These are phyloP conservation scores for Dryadomyces sulphureus DNA, from an alignment of 2,329 filamentous ascomycete genomes.

Conservation along the genomic window DNA sequence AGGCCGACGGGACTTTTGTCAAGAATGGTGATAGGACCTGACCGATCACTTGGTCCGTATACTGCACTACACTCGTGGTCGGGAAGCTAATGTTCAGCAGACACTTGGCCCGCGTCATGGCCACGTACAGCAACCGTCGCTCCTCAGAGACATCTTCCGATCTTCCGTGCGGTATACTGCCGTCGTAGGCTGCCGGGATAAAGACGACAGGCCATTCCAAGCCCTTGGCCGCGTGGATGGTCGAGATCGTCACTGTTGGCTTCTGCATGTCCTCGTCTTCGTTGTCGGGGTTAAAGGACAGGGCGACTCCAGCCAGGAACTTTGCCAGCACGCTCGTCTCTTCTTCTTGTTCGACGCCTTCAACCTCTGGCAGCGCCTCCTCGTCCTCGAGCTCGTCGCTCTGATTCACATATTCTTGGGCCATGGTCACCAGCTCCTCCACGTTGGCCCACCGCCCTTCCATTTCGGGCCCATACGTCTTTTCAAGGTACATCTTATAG, in stretches of 20 bases:
- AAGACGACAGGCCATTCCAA: constrained; percentile 95
- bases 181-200: constrained; percentile 76
- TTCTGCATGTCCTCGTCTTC: constrained; percentile 40
- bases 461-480: constrained; percentile 56
- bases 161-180: constrained; percentile 77
- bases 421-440: constrained; percentile 71
- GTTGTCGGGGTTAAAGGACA: constrained; percentile 67
- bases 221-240: constrained; percentile 90
- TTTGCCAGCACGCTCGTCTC: constrained; percentile 51
- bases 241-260: constrained; percentile 73
- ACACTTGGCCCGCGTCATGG: constrained; percentile 85
- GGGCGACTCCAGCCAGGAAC: constrained; percentile 78
- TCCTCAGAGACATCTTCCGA: constrained; percentile 82
- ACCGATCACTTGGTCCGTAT: too few relatives aligned
- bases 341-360: constrained; percentile 53
- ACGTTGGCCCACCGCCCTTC: constrained; percentile 79
- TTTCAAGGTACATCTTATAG: constrained; percentile 60
- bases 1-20: constrained; percentile 29
- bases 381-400: constrained; percentile 26
- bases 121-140: constrained; percentile 77
- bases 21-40: constrained; percentile 62
- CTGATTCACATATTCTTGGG: constrained; percentile 48
- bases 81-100: constrained; percentile 78
- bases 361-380: constrained; percentile 49
- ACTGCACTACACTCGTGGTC: constrained; percentile 24